phyloP scores from a whole-genome alignment of 345 rosid species.

The Gossypium bickii region DNA sequence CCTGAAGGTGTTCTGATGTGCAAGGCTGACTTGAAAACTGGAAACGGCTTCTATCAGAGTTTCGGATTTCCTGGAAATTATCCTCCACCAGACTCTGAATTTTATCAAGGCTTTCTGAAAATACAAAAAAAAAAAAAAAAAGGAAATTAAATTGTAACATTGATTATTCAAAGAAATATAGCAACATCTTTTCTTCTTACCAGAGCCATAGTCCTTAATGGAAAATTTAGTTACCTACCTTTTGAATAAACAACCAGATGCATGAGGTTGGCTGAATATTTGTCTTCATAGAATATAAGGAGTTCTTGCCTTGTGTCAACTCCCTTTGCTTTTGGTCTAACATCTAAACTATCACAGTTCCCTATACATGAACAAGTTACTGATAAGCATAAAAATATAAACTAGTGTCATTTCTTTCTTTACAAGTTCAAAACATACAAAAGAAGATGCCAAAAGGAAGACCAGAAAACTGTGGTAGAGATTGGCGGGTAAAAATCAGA shows the following conservation, averaged over 20 bases:
- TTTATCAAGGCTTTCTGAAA: slow-evolving; percentile 71
- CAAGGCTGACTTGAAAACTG: slow-evolving; percentile 83
- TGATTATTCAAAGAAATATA: slow-evolving; percentile 1
- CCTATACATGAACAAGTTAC: slow-evolving; percentile 40
- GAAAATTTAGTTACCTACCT: slow-evolving; percentile 40
- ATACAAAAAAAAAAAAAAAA: not conserved
- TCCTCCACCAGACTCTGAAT: slow-evolving; percentile 59
- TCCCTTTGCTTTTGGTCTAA: slow-evolving; percentile 74
- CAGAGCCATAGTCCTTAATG: not conserved
- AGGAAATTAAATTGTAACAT: too few relatives aligned
- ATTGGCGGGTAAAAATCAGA: too few relatives aligned
- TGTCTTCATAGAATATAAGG: slow-evolving; percentile 68
- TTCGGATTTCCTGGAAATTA: slow-evolving; percentile 63
- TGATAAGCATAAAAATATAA: not conserved
- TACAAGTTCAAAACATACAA: slow-evolving; percentile 5
- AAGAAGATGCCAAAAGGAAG: not conserved
- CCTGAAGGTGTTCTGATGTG: slow-evolving; percentile 78
- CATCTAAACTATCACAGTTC: slow-evolving; percentile 81
- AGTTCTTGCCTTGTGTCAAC: slow-evolving; percentile 75
- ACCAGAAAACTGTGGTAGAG: not conserved
- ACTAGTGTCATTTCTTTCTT: not conserved
- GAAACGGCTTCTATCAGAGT: slow-evolving; percentile 38
- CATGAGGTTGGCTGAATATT: slow-evolving; percentile 93
- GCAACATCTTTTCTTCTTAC: not conserved
- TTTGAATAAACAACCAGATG: slow-evolving; percentile 78